A percentile compares a stretch with the other conserved stretches of the same genome.
phyloP scores from a whole-genome alignment of 2,329 filamentous ascomycete genomes.

The Septoria petroselini region DNA sequence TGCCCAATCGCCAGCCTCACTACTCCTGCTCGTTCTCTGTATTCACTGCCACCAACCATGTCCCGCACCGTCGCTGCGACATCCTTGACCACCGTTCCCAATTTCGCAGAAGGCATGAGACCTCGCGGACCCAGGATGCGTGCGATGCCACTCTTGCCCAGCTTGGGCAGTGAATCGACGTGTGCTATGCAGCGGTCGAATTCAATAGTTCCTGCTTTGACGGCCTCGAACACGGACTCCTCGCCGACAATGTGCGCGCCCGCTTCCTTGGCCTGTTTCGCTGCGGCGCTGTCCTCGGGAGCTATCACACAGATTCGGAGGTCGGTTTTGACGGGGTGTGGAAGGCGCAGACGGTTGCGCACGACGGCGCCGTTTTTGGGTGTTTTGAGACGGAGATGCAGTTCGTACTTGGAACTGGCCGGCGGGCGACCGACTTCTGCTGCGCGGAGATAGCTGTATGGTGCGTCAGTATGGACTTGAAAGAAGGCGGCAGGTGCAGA shows the following conservation, averaged over 20 bases:
- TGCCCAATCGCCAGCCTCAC: conserved; percentile 89
- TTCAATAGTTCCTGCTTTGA: conserved; percentile 71
- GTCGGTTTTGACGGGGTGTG: conserved; percentile 85
- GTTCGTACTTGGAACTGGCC: conserved; percentile 76
- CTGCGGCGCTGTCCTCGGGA: conserved; percentile 72
- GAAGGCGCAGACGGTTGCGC: conserved; percentile 81
- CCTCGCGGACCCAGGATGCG: conserved; percentile 82
- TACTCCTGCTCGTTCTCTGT: conserved; percentile 80
- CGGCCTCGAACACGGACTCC: conserved; percentile 75
- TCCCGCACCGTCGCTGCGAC: conserved; percentile 72
- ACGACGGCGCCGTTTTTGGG: conserved; percentile 82
- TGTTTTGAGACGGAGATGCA: conserved; percentile 78
- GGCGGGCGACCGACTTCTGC: conserved; percentile 83
- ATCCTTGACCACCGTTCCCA: conserved; percentile 82
- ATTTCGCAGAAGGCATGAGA: conserved; percentile 87
- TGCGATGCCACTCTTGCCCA: conserved; percentile 78
- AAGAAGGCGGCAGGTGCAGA: neutral
- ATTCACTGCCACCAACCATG: conserved; percentile 79
- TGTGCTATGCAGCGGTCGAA: conserved; percentile 92
- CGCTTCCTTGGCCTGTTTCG: conserved; percentile 68
- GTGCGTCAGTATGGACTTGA: conserved; percentile 1
- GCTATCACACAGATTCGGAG: conserved; percentile 87
- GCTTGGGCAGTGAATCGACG: conserved; percentile 67
- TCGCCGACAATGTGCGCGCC: conserved; percentile 84
- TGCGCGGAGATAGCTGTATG: conserved; percentile 78